Evolutionary conservation across 768 basidiomycete species (phyloP), one percentile per base, ranked within the genome.

Genomic region (Pulveroboletus sp.): DNA sequence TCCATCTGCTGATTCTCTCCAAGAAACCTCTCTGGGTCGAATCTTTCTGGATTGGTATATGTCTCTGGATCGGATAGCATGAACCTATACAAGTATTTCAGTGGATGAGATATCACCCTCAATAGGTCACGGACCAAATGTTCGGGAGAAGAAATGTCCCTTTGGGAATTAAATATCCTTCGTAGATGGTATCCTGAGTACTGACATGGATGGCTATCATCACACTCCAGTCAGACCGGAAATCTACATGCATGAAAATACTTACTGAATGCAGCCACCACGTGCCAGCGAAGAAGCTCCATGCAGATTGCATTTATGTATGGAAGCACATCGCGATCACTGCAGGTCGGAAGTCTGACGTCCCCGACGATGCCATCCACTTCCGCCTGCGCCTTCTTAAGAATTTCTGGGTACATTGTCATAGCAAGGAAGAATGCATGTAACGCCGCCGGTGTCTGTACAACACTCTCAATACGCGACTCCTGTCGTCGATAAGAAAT

Each of bases 361-460:
- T 26, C 5, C 9, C 56, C 56, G 3, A 61, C 18, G 1, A 55
- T 41, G 2, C 33, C 33, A 3, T 61, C 59, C 0, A 61, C 12
- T 35, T 59, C 60, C 3, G 33, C 43, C n/a, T 56, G 60, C 1
- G 52, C 60, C 15, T 46, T 51, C 5, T 28, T 41, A 5, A 47
- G 15, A 15, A 35, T 15, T 15, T 35, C 33, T 11, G 33, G 33
- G 33, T 35, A 35, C 15, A 35, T 15, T 35, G 31, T 47, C 57
- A 59, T 62, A 3, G 46, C 60, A 17, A 62, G 56, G 52, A 62
- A 62, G 30, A 62, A 62, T 0, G 50, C 50, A 10, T 26, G 46
- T 35, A 54, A 21, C 8, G 43, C 7, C 15, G 47, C 48, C 0
- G 52, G 28, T 3, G 38, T 58, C 58, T 54, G 18, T 60, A 15